Conservation (phyloP, 306 rosid species). For the Corylus americana region DNA sequence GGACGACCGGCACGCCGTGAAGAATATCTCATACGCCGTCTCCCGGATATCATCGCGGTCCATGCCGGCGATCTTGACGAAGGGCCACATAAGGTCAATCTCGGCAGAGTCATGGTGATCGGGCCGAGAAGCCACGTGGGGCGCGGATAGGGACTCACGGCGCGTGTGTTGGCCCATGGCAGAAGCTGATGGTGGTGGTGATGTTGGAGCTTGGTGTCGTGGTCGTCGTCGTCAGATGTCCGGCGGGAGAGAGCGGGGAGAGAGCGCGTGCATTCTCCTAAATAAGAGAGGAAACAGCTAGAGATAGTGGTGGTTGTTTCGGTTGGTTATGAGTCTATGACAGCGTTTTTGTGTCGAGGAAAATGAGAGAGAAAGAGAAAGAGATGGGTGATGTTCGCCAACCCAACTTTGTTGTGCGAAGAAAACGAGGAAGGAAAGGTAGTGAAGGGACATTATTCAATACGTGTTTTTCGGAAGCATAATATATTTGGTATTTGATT, state of each 20-base stretch:
- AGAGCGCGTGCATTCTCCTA: conserved; percentile 37
- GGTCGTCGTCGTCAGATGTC: conserved; percentile 30
- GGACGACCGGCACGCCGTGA: conserved; percentile 79
- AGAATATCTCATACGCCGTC: conserved; percentile 87
- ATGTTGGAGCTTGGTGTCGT: conserved; percentile 29
- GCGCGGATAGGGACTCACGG: conserved; percentile 62
- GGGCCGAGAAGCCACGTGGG: conserved; percentile 32
- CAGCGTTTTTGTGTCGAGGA: conserved; percentile 42
- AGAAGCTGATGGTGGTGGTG: conserved; percentile 7
- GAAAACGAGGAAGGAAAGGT: conserved; percentile 38
- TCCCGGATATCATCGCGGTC: conserved; percentile 61
- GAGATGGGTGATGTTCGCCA: conserved; percentile 33
- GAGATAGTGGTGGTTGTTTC: conserved; percentile 9
- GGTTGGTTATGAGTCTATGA: conserved; percentile 38
- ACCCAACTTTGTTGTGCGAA: conserved; percentile 45
- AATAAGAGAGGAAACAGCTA: conserved; percentile 27
- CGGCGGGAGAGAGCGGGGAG: conserved; percentile 37
- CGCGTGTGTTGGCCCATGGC: conserved; percentile 83
- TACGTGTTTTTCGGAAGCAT: neutral
- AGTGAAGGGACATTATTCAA: neutral
- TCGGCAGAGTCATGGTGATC: conserved; percentile 25
- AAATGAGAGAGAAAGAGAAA: conserved; percentile 13
- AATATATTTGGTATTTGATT: neutral
- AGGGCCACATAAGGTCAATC: conserved; percentile 55
- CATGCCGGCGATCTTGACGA: conserved; percentile 49